Evolutionary conservation across 1,284 basidiomycete genomes (phyloP).

Genomic region (Cryptococcus sp.): DNA sequence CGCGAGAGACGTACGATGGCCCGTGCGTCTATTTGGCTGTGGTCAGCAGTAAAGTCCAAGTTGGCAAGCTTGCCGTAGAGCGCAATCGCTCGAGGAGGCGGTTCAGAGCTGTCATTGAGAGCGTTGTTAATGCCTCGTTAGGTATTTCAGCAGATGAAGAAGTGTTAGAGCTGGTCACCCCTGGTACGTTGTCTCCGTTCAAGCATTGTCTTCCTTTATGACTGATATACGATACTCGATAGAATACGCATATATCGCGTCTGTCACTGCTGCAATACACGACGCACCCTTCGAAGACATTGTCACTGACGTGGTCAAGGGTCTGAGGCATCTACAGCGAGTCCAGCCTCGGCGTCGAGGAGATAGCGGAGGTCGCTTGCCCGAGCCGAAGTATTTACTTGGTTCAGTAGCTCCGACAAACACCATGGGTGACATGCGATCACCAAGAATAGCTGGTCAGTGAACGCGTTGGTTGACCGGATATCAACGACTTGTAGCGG

Average conservation of each 20-base stretch:
- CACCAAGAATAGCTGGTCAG: too few species aligned
- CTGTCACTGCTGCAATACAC: slow-evolving; percentile 4
- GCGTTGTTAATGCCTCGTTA: slow-evolving; percentile 14
- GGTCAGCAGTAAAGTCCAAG: slow-evolving; percentile 11
- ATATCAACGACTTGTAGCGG: too few species aligned
- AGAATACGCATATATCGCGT: slow-evolving; percentile 14
- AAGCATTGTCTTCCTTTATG: not conserved
- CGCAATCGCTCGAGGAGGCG: slow-evolving; percentile 15
- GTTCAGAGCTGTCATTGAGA: slow-evolving; percentile 19
- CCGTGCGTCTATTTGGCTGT: slow-evolving; percentile 12
- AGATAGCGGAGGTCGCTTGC: not conserved
- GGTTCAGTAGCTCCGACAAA: too few species aligned
- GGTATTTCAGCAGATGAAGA: not conserved
- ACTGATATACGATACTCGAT: not conserved
- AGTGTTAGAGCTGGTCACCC: slow-evolving; percentile 1
- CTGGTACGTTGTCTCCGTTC: slow-evolving; percentile 4
- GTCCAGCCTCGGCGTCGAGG: not conserved
- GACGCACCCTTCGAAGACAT: slow-evolving; percentile 12
- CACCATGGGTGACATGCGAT: too few species aligned
- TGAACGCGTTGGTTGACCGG: not conserved
- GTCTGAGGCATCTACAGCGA: slow-evolving; percentile 5
- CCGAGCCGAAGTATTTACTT: slow-evolving; percentile 7
- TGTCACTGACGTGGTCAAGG: slow-evolving; percentile 7
- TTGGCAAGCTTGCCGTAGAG: slow-evolving; percentile 28
- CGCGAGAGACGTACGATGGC: not conserved